Conservation (phyloP, 2,329 filamentous ascomycete genomes). For the Ambrosiella cleistominuta region DNA sequence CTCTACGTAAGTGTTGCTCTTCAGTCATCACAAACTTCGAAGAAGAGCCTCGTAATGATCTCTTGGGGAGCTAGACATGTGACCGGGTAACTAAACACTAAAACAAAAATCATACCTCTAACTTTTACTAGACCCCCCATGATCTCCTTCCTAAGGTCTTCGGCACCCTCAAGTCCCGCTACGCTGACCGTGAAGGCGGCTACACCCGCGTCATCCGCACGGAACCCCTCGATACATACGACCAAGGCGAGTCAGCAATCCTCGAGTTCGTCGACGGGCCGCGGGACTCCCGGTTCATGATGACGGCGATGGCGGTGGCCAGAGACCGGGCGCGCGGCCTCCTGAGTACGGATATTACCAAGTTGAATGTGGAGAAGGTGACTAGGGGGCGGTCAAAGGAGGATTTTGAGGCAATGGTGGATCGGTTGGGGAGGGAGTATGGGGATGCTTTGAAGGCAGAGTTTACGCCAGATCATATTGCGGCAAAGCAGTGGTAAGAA, state of each 20-base stretch:
- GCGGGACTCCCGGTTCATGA: constrained; percentile 81
- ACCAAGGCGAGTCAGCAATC: constrained; percentile 79
- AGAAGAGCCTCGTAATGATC: not conserved
- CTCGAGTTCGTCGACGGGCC: constrained; percentile 91
- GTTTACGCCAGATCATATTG: constrained; percentile 14
- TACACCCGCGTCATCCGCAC: constrained; percentile 91
- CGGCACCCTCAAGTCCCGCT: constrained; percentile 62
- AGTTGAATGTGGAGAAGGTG: constrained; percentile 66
- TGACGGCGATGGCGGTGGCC: constrained; percentile 75
- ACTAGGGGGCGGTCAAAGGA: constrained; percentile 53
- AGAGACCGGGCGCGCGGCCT: constrained; percentile 38
- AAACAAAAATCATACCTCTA: not conserved
- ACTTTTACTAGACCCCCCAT: constrained; percentile 39
- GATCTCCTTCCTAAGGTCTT: constrained; percentile 72
- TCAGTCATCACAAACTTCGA: not conserved
- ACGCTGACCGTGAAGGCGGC: constrained; percentile 62
- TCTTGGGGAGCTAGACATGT: too few relatives aligned
- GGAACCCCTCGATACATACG: constrained; percentile 65
- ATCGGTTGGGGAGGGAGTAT: constrained; percentile 23
- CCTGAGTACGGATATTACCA: constrained; percentile 51
- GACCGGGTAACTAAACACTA: too few relatives aligned
- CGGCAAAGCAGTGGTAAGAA: constrained; percentile 10
- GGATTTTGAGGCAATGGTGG: constrained; percentile 49
- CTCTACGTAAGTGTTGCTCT: constrained; percentile 54
- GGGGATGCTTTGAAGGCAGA: constrained; percentile 11